Base-by-base conservation (phyloP, 208 protist genomes). In the Acanthamoeba royreba region DNA sequence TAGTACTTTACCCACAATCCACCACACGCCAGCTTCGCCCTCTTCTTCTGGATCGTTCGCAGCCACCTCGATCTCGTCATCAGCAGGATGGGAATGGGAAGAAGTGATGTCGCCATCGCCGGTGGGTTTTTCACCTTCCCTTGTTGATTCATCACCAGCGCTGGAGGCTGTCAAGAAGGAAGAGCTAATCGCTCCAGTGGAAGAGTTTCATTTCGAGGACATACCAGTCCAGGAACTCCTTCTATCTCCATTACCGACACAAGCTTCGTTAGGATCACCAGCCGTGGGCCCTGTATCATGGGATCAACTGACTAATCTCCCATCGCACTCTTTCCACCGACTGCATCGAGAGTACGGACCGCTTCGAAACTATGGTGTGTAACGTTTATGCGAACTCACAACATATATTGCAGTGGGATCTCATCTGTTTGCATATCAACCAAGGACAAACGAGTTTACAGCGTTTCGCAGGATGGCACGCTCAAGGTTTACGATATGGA, bases 401-500 rank as follows among this genome's bases (percentile, higher is more conserved):
- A 25, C 2, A 1, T 45, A 13, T 35, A 58, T 19, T 58, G 81
- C 85, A 96, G 94, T 42, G 91, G 53, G n/a, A 74, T 97, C 25
- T 72, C 95, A 25, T 52, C 61, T 35, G 72, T 96, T 31, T 93
- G 47, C 63, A 61, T 97, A 25, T 95, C 95, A 42, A 22, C 35
- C 19, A 88, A 96, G 85, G 28, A 52, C 11, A 28, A 95, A 19
- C 95, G 40, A 15, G 28, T 97, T 33, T 97, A 95, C 87, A 93
- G 94, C 25, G 96, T 97, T 19, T 96, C 96, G 58, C 66, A 92
- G 19, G 96, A 97, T 86, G n/a, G 47, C 35, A 94, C 79, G 31
- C 63, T 97, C 33, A 97, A 97, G 43, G 86, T 97, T 9, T 97
- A 95, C 40, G 94, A 55, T 19, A 61, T 95, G 11, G 42, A 42